phyloP scores from a whole-genome alignment of 169 alveolate species.

The Plasmodium gonderi region DNA sequence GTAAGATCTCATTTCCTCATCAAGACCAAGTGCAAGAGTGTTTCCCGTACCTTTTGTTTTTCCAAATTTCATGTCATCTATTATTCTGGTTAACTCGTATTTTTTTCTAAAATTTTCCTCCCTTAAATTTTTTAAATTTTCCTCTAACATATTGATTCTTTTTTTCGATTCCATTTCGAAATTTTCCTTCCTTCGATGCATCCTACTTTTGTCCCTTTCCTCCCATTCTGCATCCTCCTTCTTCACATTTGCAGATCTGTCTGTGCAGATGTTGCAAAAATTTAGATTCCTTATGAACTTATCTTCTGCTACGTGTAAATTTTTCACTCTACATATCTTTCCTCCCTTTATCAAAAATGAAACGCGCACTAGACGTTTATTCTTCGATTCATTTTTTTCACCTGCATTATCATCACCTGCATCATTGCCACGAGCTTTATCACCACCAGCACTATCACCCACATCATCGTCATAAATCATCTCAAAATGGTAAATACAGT shows the following conservation, averaged over 20 bases:
- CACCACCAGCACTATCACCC: background rate
- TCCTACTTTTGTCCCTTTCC: background rate
- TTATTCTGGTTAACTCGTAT: slow-evolving; percentile 19
- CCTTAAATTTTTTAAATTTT: background rate
- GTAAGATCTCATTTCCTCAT: background rate
- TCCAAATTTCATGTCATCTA: background rate
- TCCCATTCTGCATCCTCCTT: background rate
- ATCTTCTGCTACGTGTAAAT: background rate
- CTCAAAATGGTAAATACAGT: slow-evolving; percentile 9
- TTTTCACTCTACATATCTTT: background rate
- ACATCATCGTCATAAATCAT: background rate
- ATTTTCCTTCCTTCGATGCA: background rate
- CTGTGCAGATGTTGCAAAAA: background rate
- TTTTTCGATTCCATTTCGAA: background rate
- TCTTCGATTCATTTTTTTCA: background rate
- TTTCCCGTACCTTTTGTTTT: background rate
- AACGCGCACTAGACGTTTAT: slow-evolving; percentile 3
- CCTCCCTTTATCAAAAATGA: slow-evolving; percentile 37
- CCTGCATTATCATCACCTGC: background rate
- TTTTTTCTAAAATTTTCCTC: slow-evolving; percentile 26
- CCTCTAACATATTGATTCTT: background rate
- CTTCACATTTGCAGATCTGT: background rate
- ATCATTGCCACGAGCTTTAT: no score
- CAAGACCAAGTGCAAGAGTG: no score
- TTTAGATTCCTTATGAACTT: background rate